Percentiles rank a stretch among this genome's conserved stretches.
These are phyloP conservation scores for Boletus sensibilis DNA, from an alignment of 768 basidiomycete genomes.

Conservation along the genomic window DNA sequence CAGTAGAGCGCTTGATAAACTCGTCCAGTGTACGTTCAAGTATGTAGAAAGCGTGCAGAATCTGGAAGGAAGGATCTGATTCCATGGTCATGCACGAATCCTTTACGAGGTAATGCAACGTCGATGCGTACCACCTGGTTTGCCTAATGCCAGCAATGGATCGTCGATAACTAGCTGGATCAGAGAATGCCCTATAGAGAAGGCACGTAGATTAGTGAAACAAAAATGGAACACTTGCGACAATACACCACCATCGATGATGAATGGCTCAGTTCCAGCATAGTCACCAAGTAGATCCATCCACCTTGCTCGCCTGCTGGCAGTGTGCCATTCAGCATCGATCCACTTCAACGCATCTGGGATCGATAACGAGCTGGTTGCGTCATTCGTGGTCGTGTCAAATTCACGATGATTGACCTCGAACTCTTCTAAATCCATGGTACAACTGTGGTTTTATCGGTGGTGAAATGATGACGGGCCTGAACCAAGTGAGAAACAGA, in stretches of 20 bases:
- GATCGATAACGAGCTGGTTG: constrained; percentile 9
- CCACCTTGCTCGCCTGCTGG: constrained; percentile 44
- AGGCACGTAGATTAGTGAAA: constrained; percentile 1
- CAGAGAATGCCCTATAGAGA: constrained; percentile 55
- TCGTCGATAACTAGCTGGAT: constrained; percentile 59
- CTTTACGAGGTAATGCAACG: not conserved
- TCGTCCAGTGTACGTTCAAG: constrained; percentile 54
- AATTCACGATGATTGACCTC: constrained; percentile 21
- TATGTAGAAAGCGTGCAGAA: constrained; percentile 55
- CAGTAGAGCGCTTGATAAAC: constrained; percentile 47
- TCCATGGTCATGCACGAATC: not conserved
- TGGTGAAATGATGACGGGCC: not conserved
- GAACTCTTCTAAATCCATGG: constrained; percentile 43
- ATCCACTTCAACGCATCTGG: constrained; percentile 29
- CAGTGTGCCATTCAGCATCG: constrained; percentile 41
- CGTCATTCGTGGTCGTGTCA: not conserved
- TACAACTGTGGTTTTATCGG: not conserved
- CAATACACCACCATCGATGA: constrained; percentile 53
- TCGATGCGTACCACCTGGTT: constrained; percentile 37
- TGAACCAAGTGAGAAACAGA: not conserved
- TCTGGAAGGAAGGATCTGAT: constrained; percentile 56
- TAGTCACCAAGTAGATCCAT: constrained; percentile 76
- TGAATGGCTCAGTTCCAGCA: constrained; percentile 62
- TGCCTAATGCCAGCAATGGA: constrained; percentile 57
- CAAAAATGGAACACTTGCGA: not conserved